phyloP scores from a whole-genome alignment of 163 green algal species.

The Scenedesmus sp. region DNA sequence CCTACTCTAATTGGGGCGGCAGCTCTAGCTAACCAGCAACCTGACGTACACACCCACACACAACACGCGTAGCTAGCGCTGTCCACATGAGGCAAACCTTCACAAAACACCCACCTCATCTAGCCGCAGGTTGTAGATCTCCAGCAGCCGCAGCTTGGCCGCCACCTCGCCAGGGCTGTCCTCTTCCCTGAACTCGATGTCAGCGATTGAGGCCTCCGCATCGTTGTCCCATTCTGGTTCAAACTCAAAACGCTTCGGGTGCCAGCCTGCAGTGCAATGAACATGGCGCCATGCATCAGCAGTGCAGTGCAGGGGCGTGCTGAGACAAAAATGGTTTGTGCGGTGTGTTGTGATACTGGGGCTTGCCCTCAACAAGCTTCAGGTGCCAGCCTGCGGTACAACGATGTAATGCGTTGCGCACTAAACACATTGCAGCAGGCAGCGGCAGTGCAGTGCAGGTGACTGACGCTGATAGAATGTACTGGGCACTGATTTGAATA shows the following conservation, averaged over 20 bases:
- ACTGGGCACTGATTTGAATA: neutral
- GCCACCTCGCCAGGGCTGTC: constrained; percentile 71
- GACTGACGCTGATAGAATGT: neutral
- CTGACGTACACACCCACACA: too few relatives aligned
- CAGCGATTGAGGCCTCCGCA: constrained; percentile 74
- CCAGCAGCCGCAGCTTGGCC: constrained; percentile 87
- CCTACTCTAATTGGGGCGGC: too few relatives aligned
- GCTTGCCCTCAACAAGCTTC: neutral
- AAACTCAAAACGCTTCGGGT: constrained; percentile 96
- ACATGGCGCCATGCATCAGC: neutral
- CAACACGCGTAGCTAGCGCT: too few relatives aligned
- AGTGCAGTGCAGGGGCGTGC: too few relatives aligned
- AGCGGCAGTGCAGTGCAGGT: neutral
- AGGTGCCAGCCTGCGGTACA: neutral
- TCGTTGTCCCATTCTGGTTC: constrained; percentile 83
- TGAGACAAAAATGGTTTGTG: neutral
- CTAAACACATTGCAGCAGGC: neutral
- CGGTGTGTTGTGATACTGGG: neutral
- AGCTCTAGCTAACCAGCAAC: too few relatives aligned
- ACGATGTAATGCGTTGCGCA: neutral
- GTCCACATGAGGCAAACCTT: neutral
- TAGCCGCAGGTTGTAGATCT: constrained; percentile 89
- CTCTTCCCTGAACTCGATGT: constrained; percentile 93
- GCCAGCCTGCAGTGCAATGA: constrained; percentile 75
- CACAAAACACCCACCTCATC: constrained; percentile 35